Percentiles rank a stretch among this genome's conserved stretches.
phyloP scores from a whole-genome alignment of 306 rosid species.

The Castanea sativa region DNA sequence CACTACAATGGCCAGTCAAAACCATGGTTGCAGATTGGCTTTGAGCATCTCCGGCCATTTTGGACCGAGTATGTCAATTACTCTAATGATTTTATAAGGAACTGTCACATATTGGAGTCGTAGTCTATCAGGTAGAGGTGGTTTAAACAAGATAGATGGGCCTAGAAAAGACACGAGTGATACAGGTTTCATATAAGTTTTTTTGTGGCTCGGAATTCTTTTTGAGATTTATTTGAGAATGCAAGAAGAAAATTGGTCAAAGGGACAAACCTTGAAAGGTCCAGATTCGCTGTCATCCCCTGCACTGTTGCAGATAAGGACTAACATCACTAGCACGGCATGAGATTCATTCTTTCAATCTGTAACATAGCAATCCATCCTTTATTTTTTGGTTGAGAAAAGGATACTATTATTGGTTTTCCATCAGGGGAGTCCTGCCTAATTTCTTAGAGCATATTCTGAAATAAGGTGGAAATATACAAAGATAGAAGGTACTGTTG shows the following conservation, averaged over 20 bases:
- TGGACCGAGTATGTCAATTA: conserved; percentile 90
- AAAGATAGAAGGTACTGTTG: conserved; percentile 37
- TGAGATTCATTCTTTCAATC: conserved; percentile 60
- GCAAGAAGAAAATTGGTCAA: conserved; percentile 45
- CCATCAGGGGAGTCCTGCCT: conserved; percentile 43
- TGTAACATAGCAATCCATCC: conserved; percentile 64
- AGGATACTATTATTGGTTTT: conserved; percentile 58
- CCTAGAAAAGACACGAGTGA: conserved; percentile 23
- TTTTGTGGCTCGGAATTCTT: conserved; percentile 50
- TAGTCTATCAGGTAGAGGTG: conserved; percentile 46
- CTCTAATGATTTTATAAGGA: conserved; percentile 86
- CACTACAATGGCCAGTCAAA: conserved; percentile 98
- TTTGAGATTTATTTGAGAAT: conserved; percentile 42
- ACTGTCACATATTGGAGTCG: conserved; percentile 93
- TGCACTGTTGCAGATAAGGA: conserved; percentile 43
- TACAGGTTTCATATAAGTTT: conserved; percentile 45
- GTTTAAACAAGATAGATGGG: conserved; percentile 26
- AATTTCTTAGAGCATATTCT: conserved; percentile 47
- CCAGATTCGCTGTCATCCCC: conserved; percentile 42
- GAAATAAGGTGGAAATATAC: conserved; percentile 53
- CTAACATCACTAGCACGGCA: conserved; percentile 37
- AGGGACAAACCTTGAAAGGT: conserved; percentile 40
- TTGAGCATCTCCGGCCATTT: conserved; percentile 95
- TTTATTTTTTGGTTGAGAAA: conserved; percentile 59
- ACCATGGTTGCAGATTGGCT: conserved; percentile 96